Base-by-base conservation (phyloP, 768 basidiomycete species). In the Panellus pusillus region DNA sequence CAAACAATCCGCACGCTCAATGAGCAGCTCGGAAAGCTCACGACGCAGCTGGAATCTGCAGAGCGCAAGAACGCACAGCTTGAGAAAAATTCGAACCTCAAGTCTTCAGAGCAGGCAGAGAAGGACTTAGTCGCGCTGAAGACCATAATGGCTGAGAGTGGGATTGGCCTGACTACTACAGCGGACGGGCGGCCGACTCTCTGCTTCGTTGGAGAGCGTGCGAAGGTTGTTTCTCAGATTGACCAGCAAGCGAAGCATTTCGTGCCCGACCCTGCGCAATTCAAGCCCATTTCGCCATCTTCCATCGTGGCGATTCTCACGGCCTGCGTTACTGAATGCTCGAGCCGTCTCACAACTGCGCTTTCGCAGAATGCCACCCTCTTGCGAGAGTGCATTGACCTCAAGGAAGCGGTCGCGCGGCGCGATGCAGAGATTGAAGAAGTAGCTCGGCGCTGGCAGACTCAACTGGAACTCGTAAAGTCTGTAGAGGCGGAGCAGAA, bases 191-290 rank as follows among this genome's bases (percentile, higher is more conserved):
- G 17, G 6, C 37, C 14, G 1, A 8, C n/a, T 2, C 14, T 57
- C 19, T 28, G 31, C 31, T 57, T 50, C 38, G 32, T 46, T 20
- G 56, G 56, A 14, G 51, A 45, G 36, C 31, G 18, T 43, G 51
- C 37, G 1, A 29, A 13, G 6, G 0, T 49, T 28, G 8, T 50
- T 4, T 32, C 47, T 3, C 1, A 29, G 5, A 7, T 50, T 31
- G 24, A 40, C 17, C 15, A 17, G 17, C 27, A 45, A 13, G 37
- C 49, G 18, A 39, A 36, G 18, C 38, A 17, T 4, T 31, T 53
- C 2, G 29, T 38, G 0, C 27, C 47, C 9, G 14, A 48, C 11
- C 56, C 50, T 20, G 38, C 20, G 4, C 4, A 6, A 6, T 20
- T 17, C 17, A 11, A 17, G 13, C 38, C 51, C 24, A 49, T 57